Base-by-base conservation (phyloP, 2,329 filamentous ascomycete genomes). In the Fusarium mexicanum region DNA sequence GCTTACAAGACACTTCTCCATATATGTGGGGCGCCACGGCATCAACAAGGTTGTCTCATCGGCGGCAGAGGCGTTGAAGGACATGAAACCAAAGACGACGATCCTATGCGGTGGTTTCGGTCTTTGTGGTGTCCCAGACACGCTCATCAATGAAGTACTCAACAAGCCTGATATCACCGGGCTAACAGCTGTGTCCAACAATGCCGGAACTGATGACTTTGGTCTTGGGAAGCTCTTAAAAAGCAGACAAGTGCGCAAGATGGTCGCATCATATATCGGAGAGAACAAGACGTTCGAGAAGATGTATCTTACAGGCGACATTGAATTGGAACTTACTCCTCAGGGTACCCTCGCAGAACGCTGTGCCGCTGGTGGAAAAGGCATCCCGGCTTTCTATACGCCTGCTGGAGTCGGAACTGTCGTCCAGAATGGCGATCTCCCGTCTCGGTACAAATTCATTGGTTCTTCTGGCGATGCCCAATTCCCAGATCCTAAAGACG, bases 321-420 rank as follows among this genome's bases (percentile, higher is more conserved):
- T 98, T 64, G 94, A 97, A 82, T 89, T 98, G 48, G 95, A 98
- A 84, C 89, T 98, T 75, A 96, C 94, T 5, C 95, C 95, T 0
- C 95, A 98, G 83, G 95, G 95, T 67, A 98, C 95, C 8, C 87
- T 98, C 46, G 95, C 95, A n/a, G 95, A 98, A 86, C 90, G 95
- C 67, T 95, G 95, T 83, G 90, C 95, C 48, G 91, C 94, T n/a
- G 95, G 94, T 67, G 95, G 95, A 71, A 94, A 94, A 76, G 95
- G 95, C 26, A 93, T 98, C 75, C 95, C 95, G 17, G 95, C 95
- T 37, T 98, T 98, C 84, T 98, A 94, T 85, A 98, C 95, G 0
- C 95, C 95, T 3, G 94, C 94, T 2, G 94, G 92, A 16, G 92
- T 93, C 72, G 93, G 93, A 64, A 97, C 94, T 10, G 93, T 97